These are phyloP conservation scores for Avena insularis DNA, from an alignment of 176 grass and related monocot species.

Conservation along the genomic window DNA sequence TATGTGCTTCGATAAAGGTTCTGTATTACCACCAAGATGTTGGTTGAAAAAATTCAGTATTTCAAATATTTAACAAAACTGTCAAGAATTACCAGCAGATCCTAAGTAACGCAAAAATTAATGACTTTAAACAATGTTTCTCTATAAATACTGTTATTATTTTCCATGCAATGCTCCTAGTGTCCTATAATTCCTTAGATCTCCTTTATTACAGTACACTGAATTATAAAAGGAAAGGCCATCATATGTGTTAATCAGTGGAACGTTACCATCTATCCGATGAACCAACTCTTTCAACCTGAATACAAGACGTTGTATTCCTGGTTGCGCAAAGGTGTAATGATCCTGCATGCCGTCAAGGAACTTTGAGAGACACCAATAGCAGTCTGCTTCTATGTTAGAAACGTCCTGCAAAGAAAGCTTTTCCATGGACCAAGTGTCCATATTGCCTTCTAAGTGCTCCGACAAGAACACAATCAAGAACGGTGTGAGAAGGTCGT, in stretches of 20 bases:
- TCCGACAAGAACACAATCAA: slow-evolving; percentile 93
- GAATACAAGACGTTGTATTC: slow-evolving; percentile 98
- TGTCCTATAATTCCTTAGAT: not conserved
- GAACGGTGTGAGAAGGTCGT: slow-evolving; percentile 92
- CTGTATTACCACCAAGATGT: slow-evolving; percentile 48
- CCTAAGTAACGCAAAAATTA: not conserved
- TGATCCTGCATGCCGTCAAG: slow-evolving; percentile 98
- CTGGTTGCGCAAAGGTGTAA: slow-evolving; percentile 97
- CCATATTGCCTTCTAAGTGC: slow-evolving; percentile 85
- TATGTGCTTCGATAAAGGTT: slow-evolving; percentile 93
- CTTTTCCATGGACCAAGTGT: slow-evolving; percentile 77
- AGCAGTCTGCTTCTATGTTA: slow-evolving; percentile 93
- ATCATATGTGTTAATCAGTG: slow-evolving; percentile 23
- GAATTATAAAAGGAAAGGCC: slow-evolving; percentile 13
- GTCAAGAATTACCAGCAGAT: not conserved
- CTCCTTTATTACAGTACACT: not conserved
- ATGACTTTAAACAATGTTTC: not conserved
- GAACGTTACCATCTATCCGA: slow-evolving; percentile 80
- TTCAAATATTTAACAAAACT: not conserved
- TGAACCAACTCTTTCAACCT: slow-evolving; percentile 85
- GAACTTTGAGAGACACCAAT: slow-evolving; percentile 97
- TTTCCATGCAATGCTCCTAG: not conserved
- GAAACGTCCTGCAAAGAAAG: slow-evolving; percentile 75
- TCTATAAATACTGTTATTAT: not conserved
- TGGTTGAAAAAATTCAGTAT: not conserved